These are phyloP conservation scores for Fusarium sp. DNA, from an alignment of 2,329 filamentous ascomycete species.

Conservation along the genomic window DNA sequence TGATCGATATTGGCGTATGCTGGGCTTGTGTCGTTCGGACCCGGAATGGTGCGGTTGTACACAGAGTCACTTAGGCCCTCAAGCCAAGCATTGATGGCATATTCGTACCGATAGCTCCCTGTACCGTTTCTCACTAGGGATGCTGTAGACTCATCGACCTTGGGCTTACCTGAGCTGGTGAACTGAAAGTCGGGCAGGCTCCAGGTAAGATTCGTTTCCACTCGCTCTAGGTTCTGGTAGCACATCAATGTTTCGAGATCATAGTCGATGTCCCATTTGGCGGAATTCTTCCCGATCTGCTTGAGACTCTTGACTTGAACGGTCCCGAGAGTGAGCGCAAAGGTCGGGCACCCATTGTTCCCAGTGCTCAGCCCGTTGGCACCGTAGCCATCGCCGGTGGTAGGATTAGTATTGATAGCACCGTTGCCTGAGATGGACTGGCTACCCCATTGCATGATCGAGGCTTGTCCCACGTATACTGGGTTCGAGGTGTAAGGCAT, in stretches of 20 bases:
- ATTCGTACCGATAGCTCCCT: conserved; percentile 32
- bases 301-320: conserved; percentile 5
- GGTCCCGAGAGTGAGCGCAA: conserved; percentile 29
- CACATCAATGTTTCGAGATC: conserved; percentile 39
- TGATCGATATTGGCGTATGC: conserved; percentile 32
- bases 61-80: conserved; percentile 29
- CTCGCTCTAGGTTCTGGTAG: conserved; percentile 41
- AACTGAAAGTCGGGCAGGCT: conserved; percentile 34
- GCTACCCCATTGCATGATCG: conserved; percentile 33
- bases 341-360: conserved; percentile 26
- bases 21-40: conserved; percentile 16
- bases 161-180: conserved; percentile 10
- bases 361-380: conserved; percentile 18
- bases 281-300: conserved; percentile 14
- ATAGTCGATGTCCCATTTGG: conserved; percentile 27
- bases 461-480: conserved; percentile 37
- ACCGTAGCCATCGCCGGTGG: conserved; percentile 20
- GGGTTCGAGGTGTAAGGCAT: conserved; percentile 28
- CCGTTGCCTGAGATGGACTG: conserved; percentile 32
- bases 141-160: conserved; percentile 24
- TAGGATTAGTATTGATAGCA: conserved; percentile 32
- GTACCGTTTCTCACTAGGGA: conserved; percentile 6
- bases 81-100: conserved; percentile 36
- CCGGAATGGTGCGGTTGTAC: conserved; percentile 30
- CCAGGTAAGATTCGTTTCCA: conserved; percentile 38